Evolutionary conservation across 139 green algal genomes (phyloP), one percentile per base, ranked within the genome.

Genomic region (Chlorella vulgaris): DNA sequence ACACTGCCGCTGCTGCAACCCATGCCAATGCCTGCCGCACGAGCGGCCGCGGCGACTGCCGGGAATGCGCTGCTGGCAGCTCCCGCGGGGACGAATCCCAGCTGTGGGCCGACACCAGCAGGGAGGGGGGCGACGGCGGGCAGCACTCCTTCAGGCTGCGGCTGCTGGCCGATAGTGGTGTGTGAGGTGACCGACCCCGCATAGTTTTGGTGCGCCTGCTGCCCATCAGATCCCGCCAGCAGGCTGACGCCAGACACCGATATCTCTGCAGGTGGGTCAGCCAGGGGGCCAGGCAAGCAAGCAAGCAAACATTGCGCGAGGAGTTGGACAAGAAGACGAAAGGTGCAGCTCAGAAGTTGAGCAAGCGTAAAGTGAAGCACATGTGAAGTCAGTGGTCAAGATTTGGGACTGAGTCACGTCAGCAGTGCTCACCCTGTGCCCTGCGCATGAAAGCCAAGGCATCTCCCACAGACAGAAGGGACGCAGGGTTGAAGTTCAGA

Each of bases 391-490:
- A n/a, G n/a, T n/a, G n/a, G n/a, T n/a, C n/a, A n/a, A n/a, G n/a
- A n/a, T n/a, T n/a, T n/a, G n/a, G n/a, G n/a, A n/a, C n/a, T n/a
- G n/a, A n/a, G n/a, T n/a, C n/a, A n/a, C 5, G 18, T n/a, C 55
- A 28, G 55, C 55, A 10, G 21, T 24, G 2, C 73, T 28, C 74
- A 69, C 58, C 61, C 36, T 80, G 74, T 7, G 63, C 42, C 3
- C 77, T 73, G 10, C 79, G 80, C 7, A 68, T 62, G 78, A 96
- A 95, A 2, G 89, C 88, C 21, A 93, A 68, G 36, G 69, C 68
- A 60, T 97, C 93, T 3, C 93, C 93, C 33, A 97, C 43, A 35
- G 88, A 92, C 7, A 97, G 87, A 60, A 97, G 88, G 19, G 81
- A 86, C 1, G 92, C 89, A 7, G 93, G 93, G 83, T 95, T 93